Evolutionary conservation across 768 basidiomycete species (phyloP).

Genomic region (Naganishia antarctica): DNA sequence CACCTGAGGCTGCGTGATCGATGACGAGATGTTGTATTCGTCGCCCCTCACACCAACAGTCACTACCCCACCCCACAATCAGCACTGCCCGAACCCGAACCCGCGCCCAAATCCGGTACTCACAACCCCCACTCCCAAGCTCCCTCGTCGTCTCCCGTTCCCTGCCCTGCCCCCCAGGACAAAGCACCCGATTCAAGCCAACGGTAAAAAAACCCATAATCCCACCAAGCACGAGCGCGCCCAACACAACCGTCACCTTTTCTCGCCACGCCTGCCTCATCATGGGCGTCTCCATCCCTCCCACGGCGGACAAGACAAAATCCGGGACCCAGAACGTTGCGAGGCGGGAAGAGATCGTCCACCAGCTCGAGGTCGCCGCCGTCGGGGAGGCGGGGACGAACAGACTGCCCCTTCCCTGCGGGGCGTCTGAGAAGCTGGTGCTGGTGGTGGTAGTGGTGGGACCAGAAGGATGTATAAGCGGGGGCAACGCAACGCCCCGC

Average conservation of each 20-base stretch:
- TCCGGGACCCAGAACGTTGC: slow-evolving; percentile 85
- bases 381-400: slow-evolving; percentile 31
- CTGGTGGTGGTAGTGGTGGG: too few relatives aligned
- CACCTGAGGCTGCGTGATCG: slow-evolving; percentile 57
- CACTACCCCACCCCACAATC: too few relatives aligned
- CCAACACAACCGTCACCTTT: slow-evolving; percentile 87
- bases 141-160: slow-evolving; percentile 30
- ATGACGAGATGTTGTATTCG: slow-evolving; percentile 66
- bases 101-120: background rate
- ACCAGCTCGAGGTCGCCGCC: slow-evolving; percentile 53
- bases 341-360: slow-evolving; percentile 73
- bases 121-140: background rate
- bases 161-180: slow-evolving; percentile 57
- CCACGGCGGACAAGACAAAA: slow-evolving; percentile 65
- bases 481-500: slow-evolving; percentile 84
- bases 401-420: slow-evolving; percentile 15
- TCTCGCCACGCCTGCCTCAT: slow-evolving; percentile 92
- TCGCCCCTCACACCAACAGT: slow-evolving; percentile 72
- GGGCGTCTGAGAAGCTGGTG: slow-evolving; percentile 50
- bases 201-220: slow-evolving; percentile 87
- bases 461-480: slow-evolving; percentile 87
- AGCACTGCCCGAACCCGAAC: too few relatives aligned
- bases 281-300: slow-evolving; percentile 73
- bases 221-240: slow-evolving; percentile 72
- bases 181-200: slow-evolving; percentile 85